Conservation (phyloP, 495 filamentous ascomycete genomes). For the Apiosordaria backusii region DNA sequence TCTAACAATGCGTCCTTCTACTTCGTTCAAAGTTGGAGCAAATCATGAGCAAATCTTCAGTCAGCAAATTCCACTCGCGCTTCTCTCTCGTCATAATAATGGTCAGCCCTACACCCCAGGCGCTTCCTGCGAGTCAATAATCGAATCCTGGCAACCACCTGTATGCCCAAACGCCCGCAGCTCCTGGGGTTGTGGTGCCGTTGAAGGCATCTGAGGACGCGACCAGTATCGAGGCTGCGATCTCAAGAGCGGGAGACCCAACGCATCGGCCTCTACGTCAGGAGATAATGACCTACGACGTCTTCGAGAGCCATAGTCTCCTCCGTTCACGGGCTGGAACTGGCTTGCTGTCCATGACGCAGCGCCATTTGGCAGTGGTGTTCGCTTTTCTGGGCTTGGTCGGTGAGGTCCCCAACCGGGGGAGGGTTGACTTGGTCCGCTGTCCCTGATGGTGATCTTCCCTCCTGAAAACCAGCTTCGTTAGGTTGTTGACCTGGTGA, state of each 20-base stretch:
- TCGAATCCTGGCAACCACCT: neutral
- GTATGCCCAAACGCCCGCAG: neutral
- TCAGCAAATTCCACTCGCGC: neutral
- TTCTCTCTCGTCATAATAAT: too few relatives aligned
- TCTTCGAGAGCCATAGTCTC: neutral
- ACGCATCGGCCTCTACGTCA: neutral
- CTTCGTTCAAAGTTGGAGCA: neutral
- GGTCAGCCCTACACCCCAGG: neutral
- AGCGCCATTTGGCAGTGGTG: neutral
- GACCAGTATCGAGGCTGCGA: neutral
- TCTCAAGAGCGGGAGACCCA: neutral
- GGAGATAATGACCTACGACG: neutral
- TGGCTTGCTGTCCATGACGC: neutral
- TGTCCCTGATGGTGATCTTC: neutral
- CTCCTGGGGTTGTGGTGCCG: neutral
- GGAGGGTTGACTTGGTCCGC: neutral
- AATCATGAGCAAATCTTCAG: slow-evolving; percentile 4
- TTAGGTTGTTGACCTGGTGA: neutral
- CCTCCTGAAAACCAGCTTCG: neutral
- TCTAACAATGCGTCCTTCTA: neutral
- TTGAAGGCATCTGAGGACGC: neutral
- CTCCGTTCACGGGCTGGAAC: neutral
- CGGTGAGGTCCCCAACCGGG: neutral
- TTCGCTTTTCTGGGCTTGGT: neutral
- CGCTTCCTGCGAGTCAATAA: neutral